Conservation (phyloP, 75 land plant genomes). For the Sequoia sempervirens region DNA sequence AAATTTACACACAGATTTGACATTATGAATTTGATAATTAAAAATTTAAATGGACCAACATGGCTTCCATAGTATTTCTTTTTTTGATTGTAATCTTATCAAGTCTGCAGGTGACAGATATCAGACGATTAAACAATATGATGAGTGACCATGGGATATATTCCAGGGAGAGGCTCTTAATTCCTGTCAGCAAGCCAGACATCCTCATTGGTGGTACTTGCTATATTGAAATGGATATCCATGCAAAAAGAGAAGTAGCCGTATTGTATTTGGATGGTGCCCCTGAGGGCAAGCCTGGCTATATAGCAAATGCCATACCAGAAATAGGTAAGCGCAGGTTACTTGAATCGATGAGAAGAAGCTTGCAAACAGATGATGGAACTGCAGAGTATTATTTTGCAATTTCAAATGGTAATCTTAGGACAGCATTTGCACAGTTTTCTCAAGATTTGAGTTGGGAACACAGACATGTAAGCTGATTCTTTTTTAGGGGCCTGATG, state of each 20-base stretch:
- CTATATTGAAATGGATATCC: slow-evolving; percentile 72
- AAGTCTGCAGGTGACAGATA: slow-evolving; percentile 69
- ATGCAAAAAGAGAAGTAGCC: slow-evolving; percentile 84
- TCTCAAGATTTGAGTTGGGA: slow-evolving; percentile 82
- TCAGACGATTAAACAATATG: slow-evolving; percentile 87
- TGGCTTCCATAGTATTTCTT: background rate
- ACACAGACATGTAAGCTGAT: slow-evolving; percentile 2
- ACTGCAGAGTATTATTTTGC: slow-evolving; percentile 84
- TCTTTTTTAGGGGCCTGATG: background rate
- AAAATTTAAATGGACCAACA: background rate
- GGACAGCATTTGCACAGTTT: slow-evolving; percentile 62
- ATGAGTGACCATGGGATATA: slow-evolving; percentile 97
- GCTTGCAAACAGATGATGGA: slow-evolving; percentile 81
- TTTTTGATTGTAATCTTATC: background rate
- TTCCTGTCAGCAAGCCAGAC: slow-evolving; percentile 65
- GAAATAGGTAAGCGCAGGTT: slow-evolving; percentile 43
- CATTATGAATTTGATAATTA: background rate
- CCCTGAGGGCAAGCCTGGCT: slow-evolving; percentile 21
- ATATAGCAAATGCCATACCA: slow-evolving; percentile 14
- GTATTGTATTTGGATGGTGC: slow-evolving; percentile 73
- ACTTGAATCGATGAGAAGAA: slow-evolving; percentile 71
- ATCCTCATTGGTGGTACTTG: slow-evolving; percentile 53
- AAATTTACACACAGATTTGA: background rate
- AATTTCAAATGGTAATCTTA: slow-evolving; percentile 68
- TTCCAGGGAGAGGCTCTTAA: slow-evolving; percentile 79